Base-by-base conservation (phyloP, 116 monocot species). In the Phalaenopsis hybrid region DNA sequence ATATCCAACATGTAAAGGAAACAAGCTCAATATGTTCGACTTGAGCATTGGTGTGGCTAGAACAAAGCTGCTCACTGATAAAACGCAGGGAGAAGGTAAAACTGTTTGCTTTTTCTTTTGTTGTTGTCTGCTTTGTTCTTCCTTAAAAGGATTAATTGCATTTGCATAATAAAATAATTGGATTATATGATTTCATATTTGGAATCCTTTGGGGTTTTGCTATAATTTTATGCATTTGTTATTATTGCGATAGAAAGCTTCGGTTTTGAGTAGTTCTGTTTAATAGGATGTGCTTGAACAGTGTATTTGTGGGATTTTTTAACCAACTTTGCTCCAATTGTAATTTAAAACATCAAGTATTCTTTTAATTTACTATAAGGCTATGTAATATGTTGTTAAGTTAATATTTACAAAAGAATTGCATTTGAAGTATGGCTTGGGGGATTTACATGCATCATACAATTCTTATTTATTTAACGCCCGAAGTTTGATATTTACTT, bases 21-120 rank as follows among this genome's bases (percentile, higher is more conserved):
- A 43, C 44, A 45, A 46, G 75, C 6, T 75, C 75, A 46, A 46
- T 33, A 75, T 45, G 75, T 75, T 75, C 46, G 75, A 75, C 75
- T 46, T 75, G 46, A 75, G 46, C 75, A 75, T n/a, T 75, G 75
- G 46, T 45, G 75, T 75, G 75, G 72, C 43, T 41, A 72, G 72
- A 72, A 41, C 72, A 15, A 72, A 72, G 72, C 72, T 72, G 41
- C 72, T 72, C 16, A 72, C 72, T 72, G 75, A 75, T 75, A 75
- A 75, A 75, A 21, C 75, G 18, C 75, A 75, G 10, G 75, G 46
- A 75, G 75, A 75, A 44, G 75, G 75, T 75, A 75, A 73, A 15
- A 75, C 75, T 75, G 46, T 44, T 45, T 46, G 0, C 6, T 11
- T 23, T 45, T 11, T 75, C 6, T 20, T 43, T 44, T 16, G 9